phyloP scores from a whole-genome alignment of 176 grass and related monocot genomes.

The Carex parvula region DNA sequence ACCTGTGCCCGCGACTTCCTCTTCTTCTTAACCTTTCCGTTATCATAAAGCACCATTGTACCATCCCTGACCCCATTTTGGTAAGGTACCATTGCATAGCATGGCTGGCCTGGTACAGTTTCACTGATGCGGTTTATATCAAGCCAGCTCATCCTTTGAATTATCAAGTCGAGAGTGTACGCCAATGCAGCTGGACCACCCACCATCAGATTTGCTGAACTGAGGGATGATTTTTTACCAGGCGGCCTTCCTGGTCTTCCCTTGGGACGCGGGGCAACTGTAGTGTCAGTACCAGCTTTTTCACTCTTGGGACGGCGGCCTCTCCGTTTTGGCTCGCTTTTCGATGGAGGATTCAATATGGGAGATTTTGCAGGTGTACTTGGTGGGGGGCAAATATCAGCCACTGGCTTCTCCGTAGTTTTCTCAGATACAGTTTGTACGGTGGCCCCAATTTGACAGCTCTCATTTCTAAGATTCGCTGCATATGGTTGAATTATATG shows the following conservation, averaged over 20 bases:
- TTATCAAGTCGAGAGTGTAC: conserved; percentile 44
- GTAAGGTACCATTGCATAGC: conserved; percentile 50
- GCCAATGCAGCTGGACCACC: conserved; percentile 21
- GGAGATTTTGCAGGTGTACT: conserved; percentile 29
- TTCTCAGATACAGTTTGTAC: conserved; percentile 33
- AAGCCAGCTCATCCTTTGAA: conserved; percentile 51
- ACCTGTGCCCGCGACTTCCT: conserved; percentile 50
- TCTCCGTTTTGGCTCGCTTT: conserved; percentile 39
- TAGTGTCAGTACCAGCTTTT: conserved; percentile 29
- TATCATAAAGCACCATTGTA: conserved; percentile 51
- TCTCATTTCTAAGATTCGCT: conserved; percentile 30
- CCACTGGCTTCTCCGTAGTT: conserved; percentile 27
- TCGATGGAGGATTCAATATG: conserved; percentile 25
- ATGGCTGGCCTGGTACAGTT: conserved; percentile 12
- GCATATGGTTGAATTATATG: conserved; percentile 13
- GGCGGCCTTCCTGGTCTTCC: background rate
- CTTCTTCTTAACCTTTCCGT: conserved; percentile 46
- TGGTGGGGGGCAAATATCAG: conserved; percentile 35
- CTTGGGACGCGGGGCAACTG: background rate
- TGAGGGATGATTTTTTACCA: background rate
- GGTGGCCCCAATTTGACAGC: conserved; percentile 19
- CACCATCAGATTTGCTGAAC: conserved; percentile 13
- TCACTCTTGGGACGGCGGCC: conserved; percentile 23
- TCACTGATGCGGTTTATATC: conserved; percentile 27
- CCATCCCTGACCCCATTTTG: conserved; percentile 30